Evolutionary conservation across 2,329 filamentous ascomycete genomes (phyloP).

Genomic region (Rutstroemia sp.): DNA sequence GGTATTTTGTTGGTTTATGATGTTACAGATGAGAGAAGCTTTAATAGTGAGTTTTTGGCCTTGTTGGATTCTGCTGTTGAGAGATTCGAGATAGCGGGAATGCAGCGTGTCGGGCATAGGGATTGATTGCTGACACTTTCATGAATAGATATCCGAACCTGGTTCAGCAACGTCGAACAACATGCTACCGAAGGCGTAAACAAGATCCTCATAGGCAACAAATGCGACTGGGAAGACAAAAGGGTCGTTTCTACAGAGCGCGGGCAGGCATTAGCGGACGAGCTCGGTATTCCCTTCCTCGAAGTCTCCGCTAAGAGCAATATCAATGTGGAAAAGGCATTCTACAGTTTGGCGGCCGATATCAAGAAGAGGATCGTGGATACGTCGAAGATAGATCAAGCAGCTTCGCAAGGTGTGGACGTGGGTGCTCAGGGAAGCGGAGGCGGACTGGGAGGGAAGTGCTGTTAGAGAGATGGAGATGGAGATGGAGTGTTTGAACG

Average conservation of each 20-base stretch:
- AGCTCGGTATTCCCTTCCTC: conserved; percentile 95
- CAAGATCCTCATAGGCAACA: conserved; percentile 99
- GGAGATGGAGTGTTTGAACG: not conserved
- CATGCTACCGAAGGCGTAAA: conserved; percentile 98
- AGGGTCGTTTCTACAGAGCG: conserved; percentile 87
- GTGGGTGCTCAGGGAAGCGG: conserved; percentile 55
- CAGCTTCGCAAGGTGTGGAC: conserved; percentile 53
- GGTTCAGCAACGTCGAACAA: conserved; percentile 99
- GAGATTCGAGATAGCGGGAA: not conserved
- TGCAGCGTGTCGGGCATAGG: not conserved
- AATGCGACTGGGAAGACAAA: conserved; percentile 99
- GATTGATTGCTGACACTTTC: not conserved
- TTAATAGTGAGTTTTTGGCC: conserved; percentile 66
- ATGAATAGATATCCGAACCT: conserved; percentile 83
- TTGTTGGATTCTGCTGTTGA: not conserved
- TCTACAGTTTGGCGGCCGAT: conserved; percentile 88
- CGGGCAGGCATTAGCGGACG: conserved; percentile 87
- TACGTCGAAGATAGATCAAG: conserved; percentile 69
- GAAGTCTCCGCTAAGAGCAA: conserved; percentile 98
- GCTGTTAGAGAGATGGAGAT: conserved; percentile 54
- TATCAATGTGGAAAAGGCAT: conserved; percentile 99
- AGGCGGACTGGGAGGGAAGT: conserved; percentile 55
- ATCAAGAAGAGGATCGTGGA: conserved; percentile 99
- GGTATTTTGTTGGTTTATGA: conserved; percentile 97
- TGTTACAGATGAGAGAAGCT: conserved; percentile 98